Conservation (phyloP, 352 stramenopile genomes). For the Phytophthora podocarpi region DNA sequence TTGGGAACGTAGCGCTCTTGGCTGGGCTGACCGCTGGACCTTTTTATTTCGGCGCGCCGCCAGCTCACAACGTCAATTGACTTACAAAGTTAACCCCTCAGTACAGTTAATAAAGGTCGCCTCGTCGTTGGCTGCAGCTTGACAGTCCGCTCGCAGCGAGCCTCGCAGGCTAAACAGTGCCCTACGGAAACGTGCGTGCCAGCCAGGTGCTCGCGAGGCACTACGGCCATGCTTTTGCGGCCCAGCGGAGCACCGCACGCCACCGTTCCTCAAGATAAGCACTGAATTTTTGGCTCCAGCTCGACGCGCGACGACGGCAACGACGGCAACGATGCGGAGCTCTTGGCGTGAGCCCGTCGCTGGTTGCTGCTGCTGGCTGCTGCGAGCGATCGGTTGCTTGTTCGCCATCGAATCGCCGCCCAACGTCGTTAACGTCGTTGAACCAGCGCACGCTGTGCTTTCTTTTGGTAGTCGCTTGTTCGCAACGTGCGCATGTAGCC, state of each 20-base stretch:
- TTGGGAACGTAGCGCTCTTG: too few species aligned
- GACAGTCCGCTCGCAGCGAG: too few species aligned
- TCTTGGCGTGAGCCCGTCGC: slow-evolving; percentile 13
- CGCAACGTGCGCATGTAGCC: slow-evolving; percentile 18
- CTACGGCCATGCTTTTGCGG: neutral
- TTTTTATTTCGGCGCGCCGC: slow-evolving; percentile 26
- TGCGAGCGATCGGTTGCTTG: slow-evolving; percentile 25
- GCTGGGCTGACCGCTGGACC: slow-evolving; percentile 9
- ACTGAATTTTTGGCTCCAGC: slow-evolving; percentile 17
- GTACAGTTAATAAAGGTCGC: slow-evolving; percentile 5
- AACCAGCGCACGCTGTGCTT: neutral
- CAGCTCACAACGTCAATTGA: neutral
- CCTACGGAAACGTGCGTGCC: neutral
- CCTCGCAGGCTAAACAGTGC: neutral
- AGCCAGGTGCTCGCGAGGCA: neutral
- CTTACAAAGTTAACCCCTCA: too few species aligned
- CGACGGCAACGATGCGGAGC: neutral
- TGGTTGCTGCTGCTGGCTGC: slow-evolving; percentile 15
- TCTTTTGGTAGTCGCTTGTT: slow-evolving; percentile 43
- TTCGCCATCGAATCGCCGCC: slow-evolving; percentile 19
- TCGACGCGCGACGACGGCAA: slow-evolving; percentile 8
- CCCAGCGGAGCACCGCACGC: too few species aligned
- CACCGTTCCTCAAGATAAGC: slow-evolving; percentile 4
- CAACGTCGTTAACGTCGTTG: neutral
- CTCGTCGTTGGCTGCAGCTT: slow-evolving; percentile 15